Conservation (phyloP, 495 filamentous ascomycete species). For the Penicillium odoratum region DNA sequence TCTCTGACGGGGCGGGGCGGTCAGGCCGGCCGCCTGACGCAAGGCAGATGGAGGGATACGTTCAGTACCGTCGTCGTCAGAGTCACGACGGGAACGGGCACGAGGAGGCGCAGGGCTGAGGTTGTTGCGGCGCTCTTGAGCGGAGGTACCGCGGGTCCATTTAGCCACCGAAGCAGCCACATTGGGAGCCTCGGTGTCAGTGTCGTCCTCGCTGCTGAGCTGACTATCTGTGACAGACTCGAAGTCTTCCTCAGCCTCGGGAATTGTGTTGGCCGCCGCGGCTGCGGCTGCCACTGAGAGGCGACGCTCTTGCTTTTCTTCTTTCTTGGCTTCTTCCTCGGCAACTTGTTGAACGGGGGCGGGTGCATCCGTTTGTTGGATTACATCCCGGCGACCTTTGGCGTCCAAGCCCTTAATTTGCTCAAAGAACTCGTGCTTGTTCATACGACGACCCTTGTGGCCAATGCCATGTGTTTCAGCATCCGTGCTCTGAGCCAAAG, state of each 20-base stretch:
- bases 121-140: constrained; percentile 51
- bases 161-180: constrained; percentile 47
- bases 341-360: constrained; percentile 58
- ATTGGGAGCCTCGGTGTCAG: constrained; percentile 37
- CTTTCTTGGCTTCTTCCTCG: constrained; percentile 39
- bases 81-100: constrained; percentile 45
- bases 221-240: constrained; percentile 34
- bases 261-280: constrained; percentile 17
- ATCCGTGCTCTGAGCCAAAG: constrained; percentile 53
- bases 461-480: constrained; percentile 33
- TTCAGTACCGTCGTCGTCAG: constrained; percentile 60
- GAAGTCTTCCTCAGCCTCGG: constrained; percentile 25
- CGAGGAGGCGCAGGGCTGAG: constrained; percentile 31
- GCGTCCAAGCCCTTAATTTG: constrained; percentile 81
- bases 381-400: constrained; percentile 66
- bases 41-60: constrained; percentile 50
- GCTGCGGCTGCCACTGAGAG: constrained; percentile 24
- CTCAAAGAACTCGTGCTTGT: constrained; percentile 86
- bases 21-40: constrained; percentile 38
- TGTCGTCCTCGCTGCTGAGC: constrained; percentile 29
- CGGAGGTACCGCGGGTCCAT: constrained; percentile 44
- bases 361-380: constrained; percentile 67
- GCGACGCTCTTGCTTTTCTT: constrained; percentile 31
- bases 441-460: constrained; percentile 71
- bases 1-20: constrained; percentile 25